Evolutionary conservation across 768 basidiomycete genomes (phyloP), one percentile per base, ranked within the genome.

Genomic region (Pluteus cervinus): DNA sequence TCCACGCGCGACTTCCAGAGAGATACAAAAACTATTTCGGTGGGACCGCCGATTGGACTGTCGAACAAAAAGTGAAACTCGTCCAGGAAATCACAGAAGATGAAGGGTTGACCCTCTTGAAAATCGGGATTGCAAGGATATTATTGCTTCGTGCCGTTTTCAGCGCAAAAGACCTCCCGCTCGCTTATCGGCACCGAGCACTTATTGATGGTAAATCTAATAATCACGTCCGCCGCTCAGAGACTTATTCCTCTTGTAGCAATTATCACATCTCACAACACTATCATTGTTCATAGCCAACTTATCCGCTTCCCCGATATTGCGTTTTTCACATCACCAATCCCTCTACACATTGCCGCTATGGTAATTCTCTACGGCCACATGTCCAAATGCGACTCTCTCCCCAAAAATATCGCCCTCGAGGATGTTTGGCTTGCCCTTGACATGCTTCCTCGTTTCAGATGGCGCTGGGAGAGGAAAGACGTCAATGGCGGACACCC

Each of bases 391-490:
- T 84, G 82, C 42, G 76, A 85, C 18, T 73, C 71, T 28, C 68
- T 88, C 18, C 59, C 81, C 2, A 70, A 68, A 26, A 66, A 78
- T 39, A 73, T 76, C 25, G 86, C 82, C 25, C 63, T 86, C 20
- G 83, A 89, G 58, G 88, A 91, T 50, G 73, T 91, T 24, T 86
- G 83, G 79, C 75, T 86, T 56, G 88, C 88, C 20, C 76, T 91
- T 15, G 82, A 89, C 56, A 85, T 89, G 77, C 75, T 90, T 8
- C 88, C 88, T 2, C 80, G 81, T 22, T 85, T 90, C 73, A 79
- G 88, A 35, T 91, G 88, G 88, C 79, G 88, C 44, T 91, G 88
- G 88, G 86, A 88, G 52, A 76, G 88, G 36, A 87, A 82, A 55
- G 87, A 90, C 52, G 59, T 76, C 38, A 79, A 79, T 29, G 85